These are phyloP conservation scores for Globisporangium yorkense DNA, from an alignment of 352 stramenopile genomes.

Conservation along the genomic window DNA sequence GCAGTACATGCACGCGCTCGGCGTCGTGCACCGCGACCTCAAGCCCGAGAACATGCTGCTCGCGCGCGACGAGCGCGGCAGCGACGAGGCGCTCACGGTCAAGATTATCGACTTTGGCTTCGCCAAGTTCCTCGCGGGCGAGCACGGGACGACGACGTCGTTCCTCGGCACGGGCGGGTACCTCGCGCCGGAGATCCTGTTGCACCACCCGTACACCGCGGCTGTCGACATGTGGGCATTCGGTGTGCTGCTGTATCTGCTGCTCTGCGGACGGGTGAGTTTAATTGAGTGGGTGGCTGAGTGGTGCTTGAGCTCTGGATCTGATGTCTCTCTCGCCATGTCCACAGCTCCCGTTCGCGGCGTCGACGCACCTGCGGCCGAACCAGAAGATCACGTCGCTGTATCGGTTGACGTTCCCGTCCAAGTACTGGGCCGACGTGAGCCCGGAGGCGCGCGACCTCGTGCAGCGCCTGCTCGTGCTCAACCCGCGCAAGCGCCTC, in stretches of 20 bases:
- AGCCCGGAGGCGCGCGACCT: conserved; percentile 56
- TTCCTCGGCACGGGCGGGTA: conserved; percentile 91
- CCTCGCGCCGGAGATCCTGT: conserved; percentile 96
- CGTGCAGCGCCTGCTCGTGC: conserved; percentile 47
- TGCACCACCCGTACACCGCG: conserved; percentile 93
- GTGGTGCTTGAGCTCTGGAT: background rate
- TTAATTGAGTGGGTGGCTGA: background rate
- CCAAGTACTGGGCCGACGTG: conserved; percentile 70
- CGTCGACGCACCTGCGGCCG: conserved; percentile 46
- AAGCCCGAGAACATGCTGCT: conserved; percentile 80
- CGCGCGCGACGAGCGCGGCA: conserved; percentile 8
- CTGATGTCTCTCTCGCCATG: too few species aligned
- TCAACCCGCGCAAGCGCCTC: conserved; percentile 44
- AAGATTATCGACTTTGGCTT: conserved; percentile 99
- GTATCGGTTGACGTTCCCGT: conserved; percentile 65
- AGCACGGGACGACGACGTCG: conserved; percentile 49
- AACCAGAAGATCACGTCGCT: conserved; percentile 57
- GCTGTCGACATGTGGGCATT: conserved; percentile 97
- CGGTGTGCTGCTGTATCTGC: conserved; percentile 94
- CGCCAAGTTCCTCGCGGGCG: conserved; percentile 82
- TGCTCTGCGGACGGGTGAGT: conserved; percentile 94
- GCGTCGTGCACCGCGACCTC: conserved; percentile 65
- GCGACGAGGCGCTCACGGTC: conserved; percentile 36
- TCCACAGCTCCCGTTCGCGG: conserved; percentile 52
- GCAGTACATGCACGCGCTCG: conserved; percentile 64